Base-by-base conservation (phyloP, 2,329 filamentous ascomycete genomes). In the Pseudopithomyces chartarum region DNA sequence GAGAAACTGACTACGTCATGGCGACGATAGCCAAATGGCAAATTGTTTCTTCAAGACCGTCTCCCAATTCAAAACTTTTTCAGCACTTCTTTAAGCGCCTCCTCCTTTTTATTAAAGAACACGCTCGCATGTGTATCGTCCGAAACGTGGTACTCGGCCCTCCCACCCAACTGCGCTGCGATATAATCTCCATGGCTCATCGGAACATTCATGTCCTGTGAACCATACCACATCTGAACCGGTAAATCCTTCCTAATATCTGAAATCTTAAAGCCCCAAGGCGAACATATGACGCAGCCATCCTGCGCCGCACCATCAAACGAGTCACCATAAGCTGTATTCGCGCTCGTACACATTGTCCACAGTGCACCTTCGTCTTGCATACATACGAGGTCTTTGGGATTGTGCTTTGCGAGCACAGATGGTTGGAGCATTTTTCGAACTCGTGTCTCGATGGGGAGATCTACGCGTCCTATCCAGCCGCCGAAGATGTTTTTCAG, bases 161-260 rank as follows among this genome's bases (percentile, higher is more conserved):
- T 71, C 33, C 54, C 66, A n/a, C 68, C 67, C 46, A 78, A 53
- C 34, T 73, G 57, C 42, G 46, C 53, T 1, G 71, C 69, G 54
- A 76, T 66, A 51, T 72, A 64, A 44, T 61, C 56, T 1, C 71
- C 75, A 62, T 77, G 73, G 50, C 70, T 64, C 2, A 66, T 62
- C 36, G 74, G 75, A 42, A 77, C 69, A 57, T 61, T 64, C 19
- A 23, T 61, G 64, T 78, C 75, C 2, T 63, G 33, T 42, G 65
- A 73, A 19, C 73, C 74, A 61, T 77, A 72, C 74, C 74, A 77
- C 59, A 78, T 40, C 54, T 73, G 66, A 29, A 78, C 67, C 2
- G 69, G 68, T 42, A 78, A 52, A 55, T 77, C 75, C 1, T 56
- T 46, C 3, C 73, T 50, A 23, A 78, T 73, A 55, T 76, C 76